Evolutionary conservation across 164 flowering plant genomes (phyloP), one percentile per base, ranked within the genome.

Genomic region (Aristolochia californica): DNA sequence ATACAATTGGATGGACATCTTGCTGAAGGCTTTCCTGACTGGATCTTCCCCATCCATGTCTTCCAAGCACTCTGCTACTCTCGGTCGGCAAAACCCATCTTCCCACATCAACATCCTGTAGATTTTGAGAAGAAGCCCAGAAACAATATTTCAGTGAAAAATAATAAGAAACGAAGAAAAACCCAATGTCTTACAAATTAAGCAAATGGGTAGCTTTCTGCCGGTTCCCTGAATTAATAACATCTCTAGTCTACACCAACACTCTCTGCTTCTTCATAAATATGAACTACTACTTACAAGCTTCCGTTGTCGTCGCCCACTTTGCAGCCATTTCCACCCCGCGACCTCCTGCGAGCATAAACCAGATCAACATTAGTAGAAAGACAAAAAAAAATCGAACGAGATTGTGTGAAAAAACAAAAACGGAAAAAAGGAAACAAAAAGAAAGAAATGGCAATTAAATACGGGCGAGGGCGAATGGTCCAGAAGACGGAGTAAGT

Each of bases 51-150:
- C 87, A 65, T 87, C 94, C 38, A 83, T 80, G 50, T 83, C 87
- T 56, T 88, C 95, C 66, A 83, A 24, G 64, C 89, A 76, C 51
- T 81, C 91, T 57, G 76, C 75, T 23, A 66, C 82, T 74, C 87
- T 77, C 64, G 88, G 83, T 56, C 86, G 78, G 77, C 97, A 93
- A 67, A 77, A 93, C 66, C 98, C 98, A 84, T 93, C 98, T 85
- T 93, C 97, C 98, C 97, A 93, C 97, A 93, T 93, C 83, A 93
- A 71, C 97, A 89, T 93, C 82, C 97, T 89, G 62, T 70, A 68
- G 48, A 53, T 26, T 17, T 4, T 13, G 40, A 1, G 10, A 34
- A 58, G 18, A 45, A 49, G n/a, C 25, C 40, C 58, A 54, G 9
- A 38, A 59, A 34, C 49, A 59, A 44, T 44, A 24, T 17, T 34